Conservation (phyloP, 108 stramenopile species). For the Nitzschia sp. region DNA sequence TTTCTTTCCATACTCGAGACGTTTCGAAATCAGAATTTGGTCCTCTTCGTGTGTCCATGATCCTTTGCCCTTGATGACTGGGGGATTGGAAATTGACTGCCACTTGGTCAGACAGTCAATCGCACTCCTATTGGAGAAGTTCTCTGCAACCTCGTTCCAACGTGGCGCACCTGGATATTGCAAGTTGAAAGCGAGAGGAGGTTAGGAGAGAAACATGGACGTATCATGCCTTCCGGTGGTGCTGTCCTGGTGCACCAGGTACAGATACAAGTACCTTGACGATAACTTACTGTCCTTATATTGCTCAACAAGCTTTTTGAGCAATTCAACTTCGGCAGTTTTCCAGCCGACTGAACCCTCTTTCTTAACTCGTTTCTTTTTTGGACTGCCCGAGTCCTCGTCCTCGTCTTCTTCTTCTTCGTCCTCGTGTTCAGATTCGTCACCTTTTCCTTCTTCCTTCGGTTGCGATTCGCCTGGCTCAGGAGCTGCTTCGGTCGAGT, state of each 20-base stretch:
- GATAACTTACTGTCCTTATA: constrained; percentile 62
- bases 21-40: constrained; percentile 54
- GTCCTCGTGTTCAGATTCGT: constrained; percentile 22
- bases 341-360: constrained; percentile 39
- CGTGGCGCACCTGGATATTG: constrained; percentile 68
- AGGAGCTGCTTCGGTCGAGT: neutral
- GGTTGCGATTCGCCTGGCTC: constrained; percentile 5
- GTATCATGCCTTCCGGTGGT: neutral
- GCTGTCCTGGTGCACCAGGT: neutral
- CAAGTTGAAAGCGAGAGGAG: constrained; percentile 8
- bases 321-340: constrained; percentile 53
- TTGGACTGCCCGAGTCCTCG: constrained; percentile 5
- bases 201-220: no score
- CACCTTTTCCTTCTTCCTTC: constrained; percentile 7
- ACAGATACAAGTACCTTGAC: neutral
- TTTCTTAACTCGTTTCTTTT: neutral
- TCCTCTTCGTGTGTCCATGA: constrained; percentile 86
- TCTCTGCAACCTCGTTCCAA: constrained; percentile 74
- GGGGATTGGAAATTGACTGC: constrained; percentile 67
- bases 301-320: constrained; percentile 62
- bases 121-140: constrained; percentile 63
- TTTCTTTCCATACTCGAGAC: constrained; percentile 79
- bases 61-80: constrained; percentile 82
- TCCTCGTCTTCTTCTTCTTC: constrained; percentile 34
- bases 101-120: constrained; percentile 80